Percentiles rank a stretch among this genome's conserved stretches.
Evolutionary conservation across 139 green algal species (phyloP).

Genomic region (Zygnema circumcarinatum): DNA sequence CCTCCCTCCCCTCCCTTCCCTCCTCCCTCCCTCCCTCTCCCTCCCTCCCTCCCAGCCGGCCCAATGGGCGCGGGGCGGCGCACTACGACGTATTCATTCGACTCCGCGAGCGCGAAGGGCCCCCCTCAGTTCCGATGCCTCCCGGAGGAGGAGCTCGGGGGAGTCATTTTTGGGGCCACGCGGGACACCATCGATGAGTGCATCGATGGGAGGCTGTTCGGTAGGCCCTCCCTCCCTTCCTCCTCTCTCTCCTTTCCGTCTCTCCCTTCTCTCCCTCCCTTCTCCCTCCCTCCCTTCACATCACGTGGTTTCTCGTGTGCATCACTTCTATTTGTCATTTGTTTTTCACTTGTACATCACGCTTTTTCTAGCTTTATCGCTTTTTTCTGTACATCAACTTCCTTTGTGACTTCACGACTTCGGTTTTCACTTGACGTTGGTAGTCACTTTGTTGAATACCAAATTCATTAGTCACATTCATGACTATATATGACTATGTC

Average conservation of each 20-base stretch:
- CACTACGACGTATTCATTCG: constrained; percentile 33
- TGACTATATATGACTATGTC: too few relatives aligned
- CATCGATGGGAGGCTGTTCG: constrained; percentile 20
- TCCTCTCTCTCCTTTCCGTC: neutral
- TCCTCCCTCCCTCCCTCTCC: too few relatives aligned
- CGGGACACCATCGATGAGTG: constrained; percentile 46
- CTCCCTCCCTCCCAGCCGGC: too few relatives aligned
- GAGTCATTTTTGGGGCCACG: constrained; percentile 41
- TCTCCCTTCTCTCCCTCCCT: neutral
- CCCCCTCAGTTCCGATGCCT: constrained; percentile 13
- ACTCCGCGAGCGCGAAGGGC: neutral
- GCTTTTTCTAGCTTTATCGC: neutral
- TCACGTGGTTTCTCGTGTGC: neutral
- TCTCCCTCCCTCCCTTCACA: neutral
- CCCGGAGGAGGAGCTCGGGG: constrained; percentile 1
- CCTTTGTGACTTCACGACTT: neutral
- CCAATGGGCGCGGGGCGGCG: constrained; percentile 22
- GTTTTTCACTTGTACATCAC: neutral
- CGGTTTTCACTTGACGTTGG: neutral
- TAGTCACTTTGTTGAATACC: neutral
- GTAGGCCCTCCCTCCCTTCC: neutral
- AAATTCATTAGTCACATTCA: neutral
- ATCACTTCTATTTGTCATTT: neutral
- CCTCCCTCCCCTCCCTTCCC: too few relatives aligned
- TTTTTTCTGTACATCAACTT: neutral